Conservation (phyloP, 2,329 filamentous ascomycete genomes). For the Penicillium sp. region DNA sequence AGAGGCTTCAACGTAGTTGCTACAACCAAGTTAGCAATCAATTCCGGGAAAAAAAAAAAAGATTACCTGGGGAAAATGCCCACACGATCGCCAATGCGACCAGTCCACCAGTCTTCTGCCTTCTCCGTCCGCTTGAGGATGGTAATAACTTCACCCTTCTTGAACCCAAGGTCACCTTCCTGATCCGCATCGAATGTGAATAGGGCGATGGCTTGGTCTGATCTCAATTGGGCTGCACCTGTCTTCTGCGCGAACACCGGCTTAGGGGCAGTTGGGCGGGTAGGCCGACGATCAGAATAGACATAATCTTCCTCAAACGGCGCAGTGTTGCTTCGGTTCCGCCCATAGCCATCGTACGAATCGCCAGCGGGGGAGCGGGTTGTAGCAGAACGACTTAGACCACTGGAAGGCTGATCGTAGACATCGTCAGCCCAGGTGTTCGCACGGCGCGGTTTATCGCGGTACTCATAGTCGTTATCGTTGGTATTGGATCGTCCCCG, state of each 20-base stretch:
- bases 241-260: constrained; percentile 66
- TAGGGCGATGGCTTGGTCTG: constrained; percentile 83
- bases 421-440: constrained; percentile 53
- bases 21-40: constrained; percentile 17
- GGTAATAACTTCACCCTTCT: constrained; percentile 95
- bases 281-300: constrained; percentile 64
- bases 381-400: constrained; percentile 37
- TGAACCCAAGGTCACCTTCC: constrained; percentile 87
- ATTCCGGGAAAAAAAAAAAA: not conserved
- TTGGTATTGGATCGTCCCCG: constrained; percentile 55
- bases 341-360: constrained; percentile 31
- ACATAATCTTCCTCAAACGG: constrained; percentile 50
- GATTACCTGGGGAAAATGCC: constrained; percentile 86
- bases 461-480: constrained; percentile 55
- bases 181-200: constrained; percentile 95
- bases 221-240: constrained; percentile 36
- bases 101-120: constrained; percentile 97
- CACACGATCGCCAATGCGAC: constrained; percentile 76
- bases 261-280: constrained; percentile 82
- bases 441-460: constrained; percentile 50
- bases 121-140: constrained; percentile 93
- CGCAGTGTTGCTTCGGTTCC: constrained; percentile 40
- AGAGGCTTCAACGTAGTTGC: constrained; percentile 41
- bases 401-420: constrained; percentile 44
- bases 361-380: constrained; percentile 31